Percentiles rank a stretch among this genome's conserved stretches.
These are phyloP conservation scores for Apophysomyces variabilis DNA, from an alignment of 371 early-diverging fungal genomes.

Conservation along the genomic window DNA sequence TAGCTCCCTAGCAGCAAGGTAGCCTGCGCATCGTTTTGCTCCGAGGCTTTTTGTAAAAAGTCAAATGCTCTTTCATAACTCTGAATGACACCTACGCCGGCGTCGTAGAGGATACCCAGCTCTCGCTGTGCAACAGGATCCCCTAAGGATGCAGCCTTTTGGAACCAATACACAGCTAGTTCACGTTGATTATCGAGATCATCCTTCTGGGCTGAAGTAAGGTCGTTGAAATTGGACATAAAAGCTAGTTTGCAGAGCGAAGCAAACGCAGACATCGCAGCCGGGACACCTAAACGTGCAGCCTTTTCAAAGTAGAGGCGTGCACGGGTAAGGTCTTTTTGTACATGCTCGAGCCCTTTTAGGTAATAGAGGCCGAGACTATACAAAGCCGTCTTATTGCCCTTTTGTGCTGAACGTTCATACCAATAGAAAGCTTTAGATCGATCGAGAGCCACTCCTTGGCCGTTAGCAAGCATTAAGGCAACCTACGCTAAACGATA, in stretches of 20 bases:
- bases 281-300: constrained; percentile 36
- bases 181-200: constrained; percentile 25
- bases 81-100: constrained; percentile 64
- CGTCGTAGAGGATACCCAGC: constrained; percentile 82
- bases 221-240: background rate
- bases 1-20: constrained; percentile 64
- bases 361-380: constrained; percentile 46
- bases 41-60: constrained; percentile 77
- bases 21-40: constrained; percentile 77
- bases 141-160: constrained; percentile 47
- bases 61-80: constrained; percentile 75
- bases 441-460: constrained; percentile 44
- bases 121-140: constrained; percentile 72
- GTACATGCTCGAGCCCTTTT: constrained; percentile 42
- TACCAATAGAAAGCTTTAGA: constrained; percentile 51
- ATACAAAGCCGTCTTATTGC: constrained; percentile 38
- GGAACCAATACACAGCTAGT: constrained; percentile 46
- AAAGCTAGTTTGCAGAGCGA: constrained; percentile 18
- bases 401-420: constrained; percentile 48
- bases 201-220: constrained; percentile 24
- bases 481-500: constrained; percentile 22
- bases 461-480: constrained; percentile 45
- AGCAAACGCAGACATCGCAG: constrained; percentile 45
- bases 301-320: constrained; percentile 39
- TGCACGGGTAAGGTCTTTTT: constrained; percentile 33